A percentile compares a stretch with the other conserved stretches of the same genome.
These are phyloP conservation scores for Osmozyma mogii DNA, from an alignment of 805 yeast species.

Conservation along the genomic window DNA sequence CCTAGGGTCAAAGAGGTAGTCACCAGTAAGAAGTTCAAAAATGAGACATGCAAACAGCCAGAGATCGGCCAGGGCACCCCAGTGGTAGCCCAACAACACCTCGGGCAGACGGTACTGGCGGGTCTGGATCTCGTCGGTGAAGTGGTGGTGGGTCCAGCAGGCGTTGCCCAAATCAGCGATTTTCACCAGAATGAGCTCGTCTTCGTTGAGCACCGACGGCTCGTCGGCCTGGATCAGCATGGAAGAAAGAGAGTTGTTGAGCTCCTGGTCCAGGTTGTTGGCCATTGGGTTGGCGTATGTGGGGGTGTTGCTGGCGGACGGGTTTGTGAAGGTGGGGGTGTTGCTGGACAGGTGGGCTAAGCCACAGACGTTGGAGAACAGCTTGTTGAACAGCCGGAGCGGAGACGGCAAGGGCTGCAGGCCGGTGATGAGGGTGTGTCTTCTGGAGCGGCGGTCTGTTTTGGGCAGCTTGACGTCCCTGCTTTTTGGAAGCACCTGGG, in stretches of 20 bases:
- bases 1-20: constrained; percentile 55
- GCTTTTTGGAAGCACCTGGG: neutral
- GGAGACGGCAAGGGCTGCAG: constrained; percentile 94
- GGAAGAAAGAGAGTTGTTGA: constrained; percentile 32
- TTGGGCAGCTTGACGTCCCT: too few species aligned
- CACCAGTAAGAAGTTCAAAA: constrained; percentile 56
- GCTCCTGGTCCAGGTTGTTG: constrained; percentile 12
- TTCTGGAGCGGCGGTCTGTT: constrained; percentile 47
- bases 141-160: constrained; percentile 55
- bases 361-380: constrained; percentile 30
- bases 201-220: constrained; percentile 21
- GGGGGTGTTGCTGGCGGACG: constrained; percentile 2
- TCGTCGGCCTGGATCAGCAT: constrained; percentile 26
- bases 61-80: constrained; percentile 59
- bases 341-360: constrained; percentile 31
- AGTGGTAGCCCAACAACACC: constrained; percentile 44
- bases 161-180: constrained; percentile 69
- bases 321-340: constrained; percentile 26
- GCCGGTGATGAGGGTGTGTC: constrained; percentile 76
- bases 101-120: constrained; percentile 64
- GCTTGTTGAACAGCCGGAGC: constrained; percentile 47
- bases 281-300: constrained; percentile 7
- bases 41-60: constrained; percentile 56
- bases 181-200: constrained; percentile 43
- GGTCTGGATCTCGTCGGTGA: constrained; percentile 62